Evolutionary conservation across 371 early-diverging fungal species (phyloP).

Genomic region (Saksenaea vasiformis): DNA sequence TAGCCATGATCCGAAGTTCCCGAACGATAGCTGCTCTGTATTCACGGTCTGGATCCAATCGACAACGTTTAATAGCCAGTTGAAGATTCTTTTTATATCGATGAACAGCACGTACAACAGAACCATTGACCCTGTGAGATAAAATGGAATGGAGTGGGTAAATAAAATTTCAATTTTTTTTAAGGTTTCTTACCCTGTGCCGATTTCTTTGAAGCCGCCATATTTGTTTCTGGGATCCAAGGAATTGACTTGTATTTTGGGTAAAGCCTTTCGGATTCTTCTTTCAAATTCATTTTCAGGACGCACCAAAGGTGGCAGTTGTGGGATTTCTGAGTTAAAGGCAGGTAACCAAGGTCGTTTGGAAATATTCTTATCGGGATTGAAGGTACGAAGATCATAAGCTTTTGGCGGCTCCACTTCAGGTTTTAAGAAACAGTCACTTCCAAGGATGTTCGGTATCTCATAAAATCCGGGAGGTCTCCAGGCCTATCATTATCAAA

Average conservation of each 20-base stretch:
- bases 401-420: conserved; percentile 33
- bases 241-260: conserved; percentile 39
- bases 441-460: conserved; percentile 50
- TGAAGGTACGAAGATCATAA: conserved; percentile 30
- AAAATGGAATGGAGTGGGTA: neutral
- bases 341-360: conserved; percentile 51
- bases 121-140: conserved; percentile 51
- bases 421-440: conserved; percentile 46
- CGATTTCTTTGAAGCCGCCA: conserved; percentile 48
- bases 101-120: conserved; percentile 45
- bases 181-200: conserved; percentile 45
- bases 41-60: conserved; percentile 50
- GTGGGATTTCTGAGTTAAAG: conserved; percentile 40
- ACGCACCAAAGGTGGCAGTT: conserved; percentile 39
- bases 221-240: conserved; percentile 49
- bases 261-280: conserved; percentile 44
- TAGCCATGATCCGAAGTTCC: conserved; percentile 52
- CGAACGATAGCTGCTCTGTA: conserved; percentile 50
- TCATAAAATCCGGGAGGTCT: conserved; percentile 48
- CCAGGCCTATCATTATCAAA: conserved; percentile 31
- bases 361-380: conserved; percentile 41
- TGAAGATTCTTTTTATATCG: conserved; percentile 41
- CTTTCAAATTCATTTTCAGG: conserved; percentile 45
- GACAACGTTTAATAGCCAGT: conserved; percentile 52
- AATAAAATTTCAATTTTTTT: neutral